Evolutionary conservation across 1,139 yeast genomes (phyloP), one percentile per base, ranked within the genome.

Genomic region (Tardiomyces blankii): DNA sequence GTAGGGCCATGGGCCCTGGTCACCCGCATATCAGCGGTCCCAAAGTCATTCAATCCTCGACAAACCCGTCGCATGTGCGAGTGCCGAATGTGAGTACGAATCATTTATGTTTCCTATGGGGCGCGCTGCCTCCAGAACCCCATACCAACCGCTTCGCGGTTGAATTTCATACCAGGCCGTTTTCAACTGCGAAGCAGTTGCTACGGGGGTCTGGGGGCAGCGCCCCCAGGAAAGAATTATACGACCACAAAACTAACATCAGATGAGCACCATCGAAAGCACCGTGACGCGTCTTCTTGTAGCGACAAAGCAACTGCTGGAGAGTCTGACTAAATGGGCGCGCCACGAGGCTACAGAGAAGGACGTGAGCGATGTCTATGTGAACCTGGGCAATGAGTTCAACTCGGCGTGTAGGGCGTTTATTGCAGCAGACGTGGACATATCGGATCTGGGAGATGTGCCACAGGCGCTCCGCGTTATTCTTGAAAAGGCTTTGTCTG

Each of bases 271-370:
- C 14, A 82, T 85, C 42, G 96, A 87, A 57, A 78, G 88, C 5
- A 80, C 91, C 50, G 94, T 86, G 2, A 85, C 95, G 0, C 71
- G 87, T 50, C 71, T 89, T 21, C 70, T 93, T 44, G 91, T 89
- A 30, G 85, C 96, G 1, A 89, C 97, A 1, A 89, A 89, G 57
- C 91, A 86, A 51, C 70, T 93, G 14, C 69, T 91, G 14, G 95
- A 86, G 56, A 77, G 88, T 33, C 68, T 93, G 46, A 87, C 95
- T 0, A 88, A 80, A 52, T 93, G 99, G 99, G 91, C 98, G 1
- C 74, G 80, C 49, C 78, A 77, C 27, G 75, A 76, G 33, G 89
- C 87, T 2, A 75, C 82, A 38, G 97, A 89, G 47, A 78, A 78
- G 49, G 87, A 78, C 53, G 96, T 93, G 2, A 86, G 96, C 2